phyloP scores from a whole-genome alignment of 2,329 filamentous ascomycete species.

The Arthrinium phaeospermum region DNA sequence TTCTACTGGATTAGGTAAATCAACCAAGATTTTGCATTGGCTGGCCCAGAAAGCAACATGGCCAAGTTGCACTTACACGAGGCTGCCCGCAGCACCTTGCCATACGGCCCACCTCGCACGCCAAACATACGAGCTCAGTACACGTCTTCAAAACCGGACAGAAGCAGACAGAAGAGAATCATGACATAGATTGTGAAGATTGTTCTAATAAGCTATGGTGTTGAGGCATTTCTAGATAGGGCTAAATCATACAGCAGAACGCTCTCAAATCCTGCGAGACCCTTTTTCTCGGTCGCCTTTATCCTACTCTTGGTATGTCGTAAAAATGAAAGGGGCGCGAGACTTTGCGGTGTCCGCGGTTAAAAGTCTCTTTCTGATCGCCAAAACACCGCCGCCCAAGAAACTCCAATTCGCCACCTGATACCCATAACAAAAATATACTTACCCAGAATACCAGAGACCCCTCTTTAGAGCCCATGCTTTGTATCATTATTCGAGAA shows the following conservation, averaged over 20 bases:
- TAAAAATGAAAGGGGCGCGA: background rate
- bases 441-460: slow-evolving; percentile 1
- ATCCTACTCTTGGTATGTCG: slow-evolving; percentile 4
- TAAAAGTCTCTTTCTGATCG: background rate
- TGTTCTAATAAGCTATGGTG: slow-evolving; percentile 16
- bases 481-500: slow-evolving; percentile 4
- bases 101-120: background rate
- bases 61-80: background rate
- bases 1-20: background rate
- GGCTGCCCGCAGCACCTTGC: too few relatives aligned
- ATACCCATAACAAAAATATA: background rate
- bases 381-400: background rate
- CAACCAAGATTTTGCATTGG: background rate
- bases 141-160: too few relatives aligned
- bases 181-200: background rate
- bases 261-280: slow-evolving; percentile 10
- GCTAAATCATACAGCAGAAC: slow-evolving; percentile 10
- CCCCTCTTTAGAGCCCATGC: background rate
- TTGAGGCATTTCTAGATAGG: background rate
- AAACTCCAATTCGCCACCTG: background rate
- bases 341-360: background rate
- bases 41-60: background rate
- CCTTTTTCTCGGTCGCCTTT: background rate
- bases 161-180: background rate
- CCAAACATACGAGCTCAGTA: background rate